Percentiles rank a stretch among this genome's conserved stretches.
These are phyloP conservation scores for Somion occarium DNA, from an alignment of 1,284 basidiomycete species.

Conservation along the genomic window DNA sequence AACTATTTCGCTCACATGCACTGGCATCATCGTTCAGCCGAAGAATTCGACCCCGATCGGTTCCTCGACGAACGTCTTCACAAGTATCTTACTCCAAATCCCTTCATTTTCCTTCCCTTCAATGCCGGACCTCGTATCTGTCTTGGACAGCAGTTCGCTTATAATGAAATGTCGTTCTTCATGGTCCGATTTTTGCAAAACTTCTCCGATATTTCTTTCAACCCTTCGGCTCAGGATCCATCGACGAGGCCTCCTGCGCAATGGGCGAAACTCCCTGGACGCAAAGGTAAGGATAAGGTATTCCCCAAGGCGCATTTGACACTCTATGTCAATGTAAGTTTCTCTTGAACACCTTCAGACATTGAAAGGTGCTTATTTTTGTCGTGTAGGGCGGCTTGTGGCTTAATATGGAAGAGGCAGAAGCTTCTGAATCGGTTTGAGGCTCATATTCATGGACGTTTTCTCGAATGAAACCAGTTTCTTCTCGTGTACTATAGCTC, in stretches of 20 bases:
- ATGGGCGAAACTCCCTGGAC: slow-evolving; percentile 29
- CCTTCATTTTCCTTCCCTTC: slow-evolving; percentile 59
- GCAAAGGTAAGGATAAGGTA: slow-evolving; percentile 34
- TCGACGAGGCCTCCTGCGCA: slow-evolving; percentile 26
- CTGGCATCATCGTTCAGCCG: slow-evolving; percentile 26
- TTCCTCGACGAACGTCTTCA: slow-evolving; percentile 49
- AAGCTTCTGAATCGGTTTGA: too few species aligned
- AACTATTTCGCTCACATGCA: not conserved
- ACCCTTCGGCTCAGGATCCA: slow-evolving; percentile 26
- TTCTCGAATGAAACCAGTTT: too few species aligned
- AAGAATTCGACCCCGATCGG: slow-evolving; percentile 54
- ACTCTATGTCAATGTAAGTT: slow-evolving; percentile 33
- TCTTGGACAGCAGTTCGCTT: slow-evolving; percentile 52
- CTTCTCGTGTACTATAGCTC: too few species aligned
- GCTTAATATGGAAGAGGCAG: slow-evolving; percentile 23
- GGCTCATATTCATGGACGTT: too few species aligned
- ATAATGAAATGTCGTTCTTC: slow-evolving; percentile 40
- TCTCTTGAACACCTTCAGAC: too few species aligned
- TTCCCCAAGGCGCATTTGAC: slow-evolving; percentile 35
- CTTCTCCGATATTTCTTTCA: slow-evolving; percentile 40
- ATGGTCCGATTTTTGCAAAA: slow-evolving; percentile 40
- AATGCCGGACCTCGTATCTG: slow-evolving; percentile 56
- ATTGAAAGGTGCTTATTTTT: too few species aligned
- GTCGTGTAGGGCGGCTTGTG: slow-evolving; percentile 23
- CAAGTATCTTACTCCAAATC: slow-evolving; percentile 49